These are phyloP conservation scores for Mycena crocata DNA, from an alignment of 768 basidiomycete species.

Conservation along the genomic window DNA sequence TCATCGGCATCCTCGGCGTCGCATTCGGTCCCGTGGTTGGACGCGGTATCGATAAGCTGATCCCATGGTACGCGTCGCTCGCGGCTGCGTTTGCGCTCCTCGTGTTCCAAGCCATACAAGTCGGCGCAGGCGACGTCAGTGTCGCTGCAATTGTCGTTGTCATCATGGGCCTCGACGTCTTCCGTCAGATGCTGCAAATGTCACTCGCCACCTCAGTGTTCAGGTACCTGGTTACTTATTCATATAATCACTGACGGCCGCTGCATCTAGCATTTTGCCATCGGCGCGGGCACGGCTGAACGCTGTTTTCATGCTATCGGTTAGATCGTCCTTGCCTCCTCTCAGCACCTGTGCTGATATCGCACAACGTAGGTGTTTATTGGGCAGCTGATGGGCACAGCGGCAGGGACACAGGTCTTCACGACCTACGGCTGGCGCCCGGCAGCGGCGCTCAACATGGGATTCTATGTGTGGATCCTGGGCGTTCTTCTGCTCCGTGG, in stretches of 20 bases:
- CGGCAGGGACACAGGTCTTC: conserved; percentile 79
- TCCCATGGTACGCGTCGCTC: conserved; percentile 84
- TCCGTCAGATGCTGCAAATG: conserved; percentile 81
- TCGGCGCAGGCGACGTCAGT: conserved; percentile 75
- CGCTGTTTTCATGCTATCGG: conserved; percentile 78
- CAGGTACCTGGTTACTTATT: conserved; percentile 46
- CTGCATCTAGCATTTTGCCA: conserved; percentile 48
- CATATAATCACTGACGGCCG: too few species aligned
- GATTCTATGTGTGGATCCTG: conserved; percentile 66
- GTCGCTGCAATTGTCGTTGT: conserved; percentile 78
- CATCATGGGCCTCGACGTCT: conserved; percentile 80
- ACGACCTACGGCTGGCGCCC: conserved; percentile 77
- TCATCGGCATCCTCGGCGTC: conserved; percentile 80
- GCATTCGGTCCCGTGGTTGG: conserved; percentile 78
- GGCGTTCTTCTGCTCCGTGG: conserved; percentile 72
- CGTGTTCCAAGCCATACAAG: conserved; percentile 70
- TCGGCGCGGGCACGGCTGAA: conserved; percentile 78
- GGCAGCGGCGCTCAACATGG: conserved; percentile 70
- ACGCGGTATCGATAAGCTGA: conserved; percentile 71
- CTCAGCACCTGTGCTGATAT: neutral
- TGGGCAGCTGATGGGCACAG: conserved; percentile 87
- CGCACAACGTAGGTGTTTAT: conserved; percentile 63
- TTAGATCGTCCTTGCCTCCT: conserved; percentile 43
- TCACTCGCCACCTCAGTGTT: conserved; percentile 71
- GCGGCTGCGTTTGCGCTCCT: conserved; percentile 60